Evolutionary conservation across 805 yeast species (phyloP).

Genomic region (Schizosaccharomyces osmophilus): DNA sequence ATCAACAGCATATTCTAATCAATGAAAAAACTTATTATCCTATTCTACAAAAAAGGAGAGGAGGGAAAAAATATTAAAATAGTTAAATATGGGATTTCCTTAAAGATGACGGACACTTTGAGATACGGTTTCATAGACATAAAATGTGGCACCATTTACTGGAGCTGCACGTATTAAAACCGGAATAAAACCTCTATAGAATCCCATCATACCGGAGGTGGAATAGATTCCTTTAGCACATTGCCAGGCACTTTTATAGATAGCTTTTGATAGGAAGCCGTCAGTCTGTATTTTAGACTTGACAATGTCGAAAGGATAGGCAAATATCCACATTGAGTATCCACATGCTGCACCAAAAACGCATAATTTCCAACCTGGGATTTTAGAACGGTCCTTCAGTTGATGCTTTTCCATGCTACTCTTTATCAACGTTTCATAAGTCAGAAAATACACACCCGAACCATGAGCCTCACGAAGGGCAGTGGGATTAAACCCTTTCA

Average conservation of each 20-base stretch:
- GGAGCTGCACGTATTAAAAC: constrained; percentile 93
- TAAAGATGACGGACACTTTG: background rate
- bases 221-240: constrained; percentile 31
- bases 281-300: constrained; percentile 76
- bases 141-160: constrained; percentile 90
- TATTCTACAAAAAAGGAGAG: background rate
- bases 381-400: constrained; percentile 24
- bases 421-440: constrained; percentile 72
- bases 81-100: background rate
- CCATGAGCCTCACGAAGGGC: constrained; percentile 68
- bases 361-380: constrained; percentile 73
- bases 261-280: constrained; percentile 6
- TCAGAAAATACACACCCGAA: constrained; percentile 58
- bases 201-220: constrained; percentile 47
- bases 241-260: constrained; percentile 26
- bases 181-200: constrained; percentile 78
- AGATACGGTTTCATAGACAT: constrained; percentile 56
- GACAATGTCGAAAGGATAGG: constrained; percentile 26
- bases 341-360: constrained; percentile 80
- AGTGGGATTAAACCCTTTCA: constrained; percentile 67
- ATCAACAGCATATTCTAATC: too few species aligned
- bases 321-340: constrained; percentile 17
- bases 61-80: background rate
- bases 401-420: constrained; percentile 23
- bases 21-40: too few species aligned